Conservation (phyloP, 1,284 basidiomycete species). For the Pascua guehoae region DNA sequence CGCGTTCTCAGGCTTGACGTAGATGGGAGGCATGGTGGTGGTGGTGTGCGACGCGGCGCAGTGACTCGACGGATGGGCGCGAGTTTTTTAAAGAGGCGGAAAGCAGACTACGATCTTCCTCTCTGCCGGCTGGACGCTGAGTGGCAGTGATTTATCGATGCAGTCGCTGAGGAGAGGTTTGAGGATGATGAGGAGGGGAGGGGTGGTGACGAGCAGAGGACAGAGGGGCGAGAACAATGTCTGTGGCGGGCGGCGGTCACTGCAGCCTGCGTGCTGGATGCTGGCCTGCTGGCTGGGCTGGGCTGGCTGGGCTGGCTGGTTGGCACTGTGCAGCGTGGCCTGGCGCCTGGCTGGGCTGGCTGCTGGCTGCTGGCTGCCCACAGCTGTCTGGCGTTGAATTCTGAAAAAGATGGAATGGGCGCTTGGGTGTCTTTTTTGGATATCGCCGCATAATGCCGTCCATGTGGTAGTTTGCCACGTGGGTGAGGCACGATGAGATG, state of each 20-base stretch:
- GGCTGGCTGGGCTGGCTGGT: too few relatives aligned
- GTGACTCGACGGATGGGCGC: too few relatives aligned
- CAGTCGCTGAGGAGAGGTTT: slow-evolving; percentile 21
- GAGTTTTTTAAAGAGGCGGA: slow-evolving; percentile 6
- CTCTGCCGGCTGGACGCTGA: slow-evolving; percentile 19
- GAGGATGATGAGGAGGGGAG: slow-evolving; percentile 1
- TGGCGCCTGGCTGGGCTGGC: too few relatives aligned
- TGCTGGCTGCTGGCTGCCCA: too few relatives aligned
- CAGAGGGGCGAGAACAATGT: slow-evolving; percentile 6
- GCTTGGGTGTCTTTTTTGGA: too few relatives aligned
- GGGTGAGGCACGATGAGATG: too few relatives aligned
- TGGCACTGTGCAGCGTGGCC: too few relatives aligned
- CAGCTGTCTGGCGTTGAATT: too few relatives aligned
- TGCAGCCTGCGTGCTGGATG: neutral
- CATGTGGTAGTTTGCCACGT: too few relatives aligned
- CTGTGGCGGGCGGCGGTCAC: too few relatives aligned
- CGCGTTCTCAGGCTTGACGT: slow-evolving; percentile 51
- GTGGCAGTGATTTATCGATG: slow-evolving; percentile 36
- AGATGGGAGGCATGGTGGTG: slow-evolving; percentile 45
- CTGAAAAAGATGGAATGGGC: too few relatives aligned
- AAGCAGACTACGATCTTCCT: slow-evolving; percentile 35
- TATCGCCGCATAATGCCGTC: too few relatives aligned
- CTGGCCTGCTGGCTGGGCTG: neutral
- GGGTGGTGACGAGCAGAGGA: slow-evolving; percentile 8
- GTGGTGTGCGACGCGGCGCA: neutral